phyloP scores from a whole-genome alignment of 345 rosid species.

The Zanthoxylum bungeanum region DNA sequence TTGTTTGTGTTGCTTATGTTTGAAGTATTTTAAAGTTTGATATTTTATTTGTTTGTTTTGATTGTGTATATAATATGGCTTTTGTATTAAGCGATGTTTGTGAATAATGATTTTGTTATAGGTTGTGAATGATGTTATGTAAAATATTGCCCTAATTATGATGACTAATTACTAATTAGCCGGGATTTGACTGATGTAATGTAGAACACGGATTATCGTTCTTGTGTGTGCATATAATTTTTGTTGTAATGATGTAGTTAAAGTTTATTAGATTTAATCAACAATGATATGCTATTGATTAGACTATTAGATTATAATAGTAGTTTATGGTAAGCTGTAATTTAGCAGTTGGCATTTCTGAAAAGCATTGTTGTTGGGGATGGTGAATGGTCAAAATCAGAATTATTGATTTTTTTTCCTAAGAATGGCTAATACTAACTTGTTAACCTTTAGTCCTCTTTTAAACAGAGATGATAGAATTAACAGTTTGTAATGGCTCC shows the following conservation, averaged over 20 bases:
- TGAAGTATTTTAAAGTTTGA: neutral
- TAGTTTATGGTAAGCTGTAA: slow-evolving; percentile 14
- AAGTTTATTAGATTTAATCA: no score
- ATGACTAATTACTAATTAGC: neutral
- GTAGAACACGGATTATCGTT: neutral
- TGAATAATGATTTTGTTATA: slow-evolving; percentile 3
- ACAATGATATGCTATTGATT: neutral
- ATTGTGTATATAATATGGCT: neutral
- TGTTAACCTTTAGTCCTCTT: neutral
- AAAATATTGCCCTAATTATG: neutral
- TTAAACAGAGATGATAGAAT: neutral
- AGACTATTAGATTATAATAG: slow-evolving; percentile 4
- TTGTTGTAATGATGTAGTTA: neutral
- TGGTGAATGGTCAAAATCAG: slow-evolving; percentile 27
- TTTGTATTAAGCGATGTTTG: neutral
- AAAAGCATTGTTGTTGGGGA: slow-evolving; percentile 21
- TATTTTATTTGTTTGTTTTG: neutral
- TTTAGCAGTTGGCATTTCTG: slow-evolving; percentile 21
- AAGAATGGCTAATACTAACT: slow-evolving; percentile 6
- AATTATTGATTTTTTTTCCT: slow-evolving; percentile 25
- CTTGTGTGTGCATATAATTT: neutral
- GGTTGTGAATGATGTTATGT: neutral
- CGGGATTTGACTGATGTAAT: neutral
- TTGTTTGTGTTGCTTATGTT: slow-evolving; percentile 4
- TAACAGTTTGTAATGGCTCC: neutral